Evolutionary conservation across 805 yeast species (phyloP), one percentile per base, ranked within the genome.

Genomic region (Metschnikowia drakensbergensis): DNA sequence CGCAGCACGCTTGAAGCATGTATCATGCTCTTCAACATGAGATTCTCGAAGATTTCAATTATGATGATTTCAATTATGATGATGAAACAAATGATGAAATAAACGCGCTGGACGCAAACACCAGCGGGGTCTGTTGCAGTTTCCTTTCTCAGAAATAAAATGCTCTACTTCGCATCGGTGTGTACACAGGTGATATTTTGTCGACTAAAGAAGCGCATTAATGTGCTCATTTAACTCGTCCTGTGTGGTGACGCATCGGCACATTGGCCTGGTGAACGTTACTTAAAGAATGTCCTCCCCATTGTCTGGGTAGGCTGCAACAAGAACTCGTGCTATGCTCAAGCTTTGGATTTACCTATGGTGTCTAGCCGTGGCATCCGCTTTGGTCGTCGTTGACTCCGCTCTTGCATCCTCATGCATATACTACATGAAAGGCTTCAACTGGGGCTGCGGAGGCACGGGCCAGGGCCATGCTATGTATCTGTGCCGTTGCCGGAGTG

Each of bases 381-480:
- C 55, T 1, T 34, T 55, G 36, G 54, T 50, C 17, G 30, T 55
- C 38, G 44, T 55, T 22, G 59, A 55, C 45, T 55, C 59, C 8
- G 37, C 57, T 7, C 53, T 55, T 26, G 58, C 59, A 6, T 54
- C 58, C 22, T 51, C 59, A 13, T 55, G 59, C 36, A 45, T 55
- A 22, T 55, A 55, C 45, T 54, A 54, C 49, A 50, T 54, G 54
- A 54, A 52, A 41, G 43, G 44, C 46, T 55, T 54, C 38, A 46
- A 55, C 39, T 55, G 59, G 59, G 59, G 59, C 28, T 55, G 59
- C 37, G 59, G 58, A 3, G 59, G 59, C 35, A 45, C 59, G 8
- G 59, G 59, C 37, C 59, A 55, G 45, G 58, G 59, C 45, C 48
- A 46, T 28, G 48, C 47, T 17, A 48, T 55, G 54, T 55, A 55